Percentiles rank a stretch among this genome's conserved stretches.
Evolutionary conservation across 768 basidiomycete genomes (phyloP).

Genomic region (Tremella fuciformis): DNA sequence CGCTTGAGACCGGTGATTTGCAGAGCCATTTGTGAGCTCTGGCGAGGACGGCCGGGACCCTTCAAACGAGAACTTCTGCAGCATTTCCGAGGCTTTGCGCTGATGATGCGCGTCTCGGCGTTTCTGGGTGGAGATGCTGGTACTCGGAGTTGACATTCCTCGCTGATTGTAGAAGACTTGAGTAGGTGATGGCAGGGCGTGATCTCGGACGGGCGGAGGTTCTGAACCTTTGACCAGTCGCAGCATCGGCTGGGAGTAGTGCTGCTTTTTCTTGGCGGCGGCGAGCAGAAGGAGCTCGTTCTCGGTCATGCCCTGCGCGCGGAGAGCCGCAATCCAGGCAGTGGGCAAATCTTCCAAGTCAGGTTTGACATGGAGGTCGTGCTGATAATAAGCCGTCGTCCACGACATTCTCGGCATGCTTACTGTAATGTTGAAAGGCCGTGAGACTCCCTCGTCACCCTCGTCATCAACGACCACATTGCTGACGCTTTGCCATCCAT

Average conservation of each 20-base stretch:
- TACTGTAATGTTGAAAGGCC: conserved; percentile 39
- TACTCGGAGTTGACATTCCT: conserved; percentile 9
- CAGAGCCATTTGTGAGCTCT: neutral
- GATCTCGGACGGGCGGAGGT: neutral
- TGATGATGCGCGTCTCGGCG: neutral
- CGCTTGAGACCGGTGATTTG: neutral
- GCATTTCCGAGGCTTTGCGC: neutral
- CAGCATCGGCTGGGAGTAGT: neutral
- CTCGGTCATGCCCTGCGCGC: conserved; percentile 35
- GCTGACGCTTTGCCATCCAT: conserved; percentile 1
- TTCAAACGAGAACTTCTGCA: conserved; percentile 20
- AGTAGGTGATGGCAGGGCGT: neutral
- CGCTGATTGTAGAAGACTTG: neutral
- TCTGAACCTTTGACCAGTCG: conserved; percentile 5
- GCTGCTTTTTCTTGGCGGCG: conserved; percentile 23
- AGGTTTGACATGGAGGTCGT: conserved; percentile 40
- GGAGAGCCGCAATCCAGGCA: conserved; percentile 28
- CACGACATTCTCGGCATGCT: conserved; percentile 7
- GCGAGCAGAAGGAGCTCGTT: conserved; percentile 32
- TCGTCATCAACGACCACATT: conserved; percentile 4
- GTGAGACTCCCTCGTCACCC: conserved; percentile 34
- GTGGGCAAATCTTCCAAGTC: conserved; percentile 32
- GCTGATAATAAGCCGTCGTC: conserved; percentile 19
- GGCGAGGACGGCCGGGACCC: neutral
- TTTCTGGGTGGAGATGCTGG: neutral